Base-by-base conservation (phyloP, 1,284 basidiomycete species). In the Flammula alnicola region DNA sequence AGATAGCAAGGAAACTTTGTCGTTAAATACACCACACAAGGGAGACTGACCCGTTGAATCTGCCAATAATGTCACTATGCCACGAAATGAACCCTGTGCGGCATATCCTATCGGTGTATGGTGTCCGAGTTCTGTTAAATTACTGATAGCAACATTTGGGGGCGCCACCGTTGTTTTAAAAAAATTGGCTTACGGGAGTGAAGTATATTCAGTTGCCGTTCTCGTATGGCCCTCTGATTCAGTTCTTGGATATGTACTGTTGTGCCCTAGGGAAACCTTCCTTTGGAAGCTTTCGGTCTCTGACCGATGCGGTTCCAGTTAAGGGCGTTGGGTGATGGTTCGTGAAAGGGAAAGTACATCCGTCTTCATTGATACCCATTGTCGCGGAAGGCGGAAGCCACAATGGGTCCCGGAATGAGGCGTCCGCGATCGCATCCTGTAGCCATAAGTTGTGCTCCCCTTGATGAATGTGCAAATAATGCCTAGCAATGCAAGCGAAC, bases 291-390 rank as follows among this genome's bases (percentile, higher is more conserved):
- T 42, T 51, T 50, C 49, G 58, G 38, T 38, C 42, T 30, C 41
- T 42, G 30, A 23, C 29, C 40, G 51, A 54, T 47, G 39, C 23
- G 42, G 39, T 47, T 38, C 48, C 49, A 48, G 38, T 47, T 14
- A n/a, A n/a, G n/a, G n/a, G 47, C 38, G 51, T 52, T 51, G 25
- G 30, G 44, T 26, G 47, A 50, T 37, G 38, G 26, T 12, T 36
- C 22, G 37, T 37, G 27, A 39, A 44, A 20, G 42, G 42, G 25
- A 51, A 36, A 52, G 38, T 52, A 52, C 37, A 54, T 45, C 46
- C 47, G 39, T 30, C 35, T 54, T 64, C 56, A 65, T 52, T 63
- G 64, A 55, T 64, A 63, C 44, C 63, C 56, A 44, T 53, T 41
- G 25, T 27, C 11, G 57, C 56, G 53, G 59, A 61, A 46, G 44